Conservation (phyloP, 768 basidiomycete species). For the Hygrophorus russula region DNA sequence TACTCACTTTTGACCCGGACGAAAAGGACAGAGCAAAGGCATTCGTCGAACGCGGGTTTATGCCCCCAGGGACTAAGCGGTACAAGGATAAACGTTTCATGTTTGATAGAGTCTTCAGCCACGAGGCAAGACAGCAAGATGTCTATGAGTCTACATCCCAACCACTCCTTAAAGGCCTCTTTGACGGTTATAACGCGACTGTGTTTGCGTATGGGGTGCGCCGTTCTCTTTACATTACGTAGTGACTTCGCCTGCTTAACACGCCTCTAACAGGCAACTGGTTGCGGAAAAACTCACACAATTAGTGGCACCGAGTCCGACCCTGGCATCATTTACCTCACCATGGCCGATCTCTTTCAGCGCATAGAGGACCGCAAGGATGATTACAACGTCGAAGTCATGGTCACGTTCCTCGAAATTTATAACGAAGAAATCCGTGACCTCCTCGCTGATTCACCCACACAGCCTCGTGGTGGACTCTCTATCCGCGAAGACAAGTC, state of each 20-base stretch:
- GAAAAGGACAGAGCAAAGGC: conserved; percentile 74
- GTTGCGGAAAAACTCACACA: conserved; percentile 99
- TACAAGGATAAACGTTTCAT: conserved; percentile 97
- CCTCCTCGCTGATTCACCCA: conserved; percentile 70
- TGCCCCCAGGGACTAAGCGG: conserved; percentile 81
- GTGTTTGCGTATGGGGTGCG: conserved; percentile 97
- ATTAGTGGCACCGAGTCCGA: conserved; percentile 86
- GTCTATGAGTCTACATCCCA: conserved; percentile 82
- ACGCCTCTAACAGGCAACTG: conserved; percentile 66
- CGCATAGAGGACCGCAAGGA: conserved; percentile 81
- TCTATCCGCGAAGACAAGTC: conserved; percentile 91
- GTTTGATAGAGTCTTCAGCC: conserved; percentile 89
- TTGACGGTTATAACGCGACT: conserved; percentile 95
- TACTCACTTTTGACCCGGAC: conserved; percentile 92
- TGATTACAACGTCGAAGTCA: conserved; percentile 78
- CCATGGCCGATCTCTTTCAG: conserved; percentile 95
- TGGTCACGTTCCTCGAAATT: conserved; percentile 95
- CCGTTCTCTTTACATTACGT: conserved; percentile 7
- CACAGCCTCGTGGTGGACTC: conserved; percentile 69
- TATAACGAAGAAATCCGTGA: conserved; percentile 99
- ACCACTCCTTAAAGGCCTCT: conserved; percentile 71
- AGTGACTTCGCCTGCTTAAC: neutral
- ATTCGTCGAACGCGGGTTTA: conserved; percentile 76
- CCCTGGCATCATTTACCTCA: conserved; percentile 91
- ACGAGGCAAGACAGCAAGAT: conserved; percentile 71